Base-by-base conservation (phyloP, 2,329 filamentous ascomycete species). In the Alternaria angustiovoidea region DNA sequence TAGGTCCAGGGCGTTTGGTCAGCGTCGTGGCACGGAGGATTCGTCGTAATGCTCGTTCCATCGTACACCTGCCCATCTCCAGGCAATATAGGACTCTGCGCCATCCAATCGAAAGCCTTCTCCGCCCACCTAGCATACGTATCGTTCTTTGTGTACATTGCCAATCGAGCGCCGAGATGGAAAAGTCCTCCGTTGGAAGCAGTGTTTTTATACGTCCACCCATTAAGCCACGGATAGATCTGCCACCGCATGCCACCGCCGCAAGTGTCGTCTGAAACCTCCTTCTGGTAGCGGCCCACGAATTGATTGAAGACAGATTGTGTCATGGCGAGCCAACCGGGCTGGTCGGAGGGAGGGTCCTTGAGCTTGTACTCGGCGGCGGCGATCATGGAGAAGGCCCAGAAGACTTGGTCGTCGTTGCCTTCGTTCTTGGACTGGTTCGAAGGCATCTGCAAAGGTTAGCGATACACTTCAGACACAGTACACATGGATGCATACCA, bases 351-450 rank as follows among this genome's bases (percentile, higher is more conserved):
- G 1, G 78, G 77, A 5, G 80, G 82, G 32, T 77, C 74, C 1
- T 79, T 78, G 61, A 82, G 84, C 42, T 81, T 80, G 57, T 78
- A 73, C 65, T 88, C 86, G 11, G 85, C 85, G 2, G 86, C 86
- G 1, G 83, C 80, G 80, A 88, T 84, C 41, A 83, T 85, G 26
- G 83, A 81, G 59, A 86, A 83, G 2, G 79, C 86, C 86, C 85
- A 88, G 68, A 87, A 87, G 8, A 79, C 81, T 69, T 87, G 85
- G 58, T 87, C 86, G 54, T 87, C 85, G 62, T 87, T 87, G 48
- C 85, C 85, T 65, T 75, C 69, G 58, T 76, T 75, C 65, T 75
- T 77, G n/a, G 72, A 74, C 57, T 77, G 75, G 20, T 77, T 77
- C 12, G 64, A 54, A 7, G 75, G 75, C 71, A 76, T 76, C 74